phyloP scores from a whole-genome alignment of 2,329 filamentous ascomycete species.

The Trichoderma sp. region DNA sequence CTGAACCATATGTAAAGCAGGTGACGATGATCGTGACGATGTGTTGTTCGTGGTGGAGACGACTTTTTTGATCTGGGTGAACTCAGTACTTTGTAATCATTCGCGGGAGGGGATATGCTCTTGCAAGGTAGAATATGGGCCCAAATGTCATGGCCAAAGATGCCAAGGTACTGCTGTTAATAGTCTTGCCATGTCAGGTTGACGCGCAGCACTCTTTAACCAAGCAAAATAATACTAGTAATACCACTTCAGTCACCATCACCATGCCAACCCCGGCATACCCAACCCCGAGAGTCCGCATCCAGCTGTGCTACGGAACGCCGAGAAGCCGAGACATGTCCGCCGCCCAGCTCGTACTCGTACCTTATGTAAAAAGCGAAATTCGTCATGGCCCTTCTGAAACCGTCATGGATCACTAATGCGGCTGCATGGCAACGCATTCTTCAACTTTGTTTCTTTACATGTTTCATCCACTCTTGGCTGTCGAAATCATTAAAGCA shows the following conservation, averaged over 20 bases:
- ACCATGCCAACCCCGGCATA: not conserved
- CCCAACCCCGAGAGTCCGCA: not conserved
- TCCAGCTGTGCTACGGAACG: not conserved
- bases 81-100: no score
- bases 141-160: no score
- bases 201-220: no score
- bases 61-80: no score
- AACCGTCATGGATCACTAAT: not conserved
- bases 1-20: not conserved
- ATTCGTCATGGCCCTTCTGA: not conserved
- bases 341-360: not conserved
- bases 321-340: conserved; percentile 17
- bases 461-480: not conserved
- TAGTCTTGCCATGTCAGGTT: no score
- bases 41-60: no score
- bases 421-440: not conserved
- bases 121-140: no score
- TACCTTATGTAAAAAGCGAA: no score
- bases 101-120: no score
- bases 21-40: no score
- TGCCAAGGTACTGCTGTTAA: no score
- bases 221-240: no score
- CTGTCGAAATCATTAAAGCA: not conserved
- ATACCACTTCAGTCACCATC: not conserved
- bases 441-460: not conserved